phyloP scores from a whole-genome alignment of 208 protist genomes.

The Wallacemonas rigidus region DNA sequence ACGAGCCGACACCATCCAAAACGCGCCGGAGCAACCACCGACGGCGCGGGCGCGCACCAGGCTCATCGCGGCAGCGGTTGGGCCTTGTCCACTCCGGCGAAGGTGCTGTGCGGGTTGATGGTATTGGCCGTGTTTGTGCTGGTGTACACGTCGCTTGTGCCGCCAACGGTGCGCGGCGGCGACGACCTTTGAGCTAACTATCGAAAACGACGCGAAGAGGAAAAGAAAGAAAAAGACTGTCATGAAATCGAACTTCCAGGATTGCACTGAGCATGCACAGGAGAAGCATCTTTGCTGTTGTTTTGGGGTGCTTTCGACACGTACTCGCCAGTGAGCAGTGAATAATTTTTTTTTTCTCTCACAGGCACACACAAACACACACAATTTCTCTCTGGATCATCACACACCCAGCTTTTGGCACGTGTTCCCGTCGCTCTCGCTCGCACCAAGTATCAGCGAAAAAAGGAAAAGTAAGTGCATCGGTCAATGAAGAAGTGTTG shows the following conservation, averaged over 20 bases:
- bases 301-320: too few relatives aligned
- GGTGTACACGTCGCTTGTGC: slow-evolving; percentile 12
- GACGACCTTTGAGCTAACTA: background rate
- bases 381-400: too few relatives aligned
- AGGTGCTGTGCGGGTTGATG: slow-evolving; percentile 25
- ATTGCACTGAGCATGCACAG: too few relatives aligned
- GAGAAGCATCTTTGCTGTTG: too few relatives aligned
- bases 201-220: background rate
- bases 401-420: too few relatives aligned
- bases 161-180: background rate
- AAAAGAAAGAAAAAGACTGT: background rate
- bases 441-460: too few relatives aligned
- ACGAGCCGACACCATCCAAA: slow-evolving; percentile 15
- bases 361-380: too few relatives aligned
- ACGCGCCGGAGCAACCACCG: background rate
- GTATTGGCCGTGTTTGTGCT: slow-evolving; percentile 19
- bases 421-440: too few relatives aligned
- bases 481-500: too few relatives aligned
- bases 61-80: background rate
- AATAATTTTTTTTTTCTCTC: too few relatives aligned
- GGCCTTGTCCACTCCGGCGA: slow-evolving; percentile 22
- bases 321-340: too few relatives aligned
- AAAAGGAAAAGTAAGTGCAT: too few relatives aligned
- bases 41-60: background rate
- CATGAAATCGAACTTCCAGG: background rate